These are phyloP conservation scores for Neurospora sp. DNA, from an alignment of 2,329 filamentous ascomycete species.

Conservation along the genomic window DNA sequence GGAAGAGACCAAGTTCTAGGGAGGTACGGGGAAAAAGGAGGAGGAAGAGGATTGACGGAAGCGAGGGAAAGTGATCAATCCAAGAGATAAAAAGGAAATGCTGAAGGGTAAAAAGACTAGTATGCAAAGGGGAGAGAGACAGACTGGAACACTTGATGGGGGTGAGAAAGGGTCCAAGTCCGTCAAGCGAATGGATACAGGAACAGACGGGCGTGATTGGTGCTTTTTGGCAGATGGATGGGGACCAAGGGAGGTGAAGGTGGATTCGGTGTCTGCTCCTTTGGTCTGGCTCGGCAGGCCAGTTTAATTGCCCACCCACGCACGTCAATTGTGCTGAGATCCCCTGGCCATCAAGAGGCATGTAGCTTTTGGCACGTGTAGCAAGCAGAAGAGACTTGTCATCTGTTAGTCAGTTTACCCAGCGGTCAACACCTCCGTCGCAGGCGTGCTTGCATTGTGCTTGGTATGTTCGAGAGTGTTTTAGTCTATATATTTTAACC, in stretches of 20 bases:
- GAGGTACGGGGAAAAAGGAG: slow-evolving; percentile 15
- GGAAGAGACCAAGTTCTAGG: slow-evolving; percentile 7
- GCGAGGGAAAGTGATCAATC: slow-evolving; percentile 9
- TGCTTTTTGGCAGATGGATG: not conserved
- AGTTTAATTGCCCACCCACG: slow-evolving; percentile 10
- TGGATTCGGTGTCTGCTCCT: not conserved
- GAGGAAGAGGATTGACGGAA: slow-evolving; percentile 13
- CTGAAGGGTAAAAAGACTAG: not conserved
- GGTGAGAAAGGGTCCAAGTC: not conserved
- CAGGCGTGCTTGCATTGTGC: not conserved
- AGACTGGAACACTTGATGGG: not conserved
- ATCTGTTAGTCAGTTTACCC: not conserved
- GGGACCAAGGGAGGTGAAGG: not conserved
- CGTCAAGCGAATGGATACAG: not conserved
- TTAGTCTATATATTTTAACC: not conserved
- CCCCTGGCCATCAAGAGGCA: not conserved
- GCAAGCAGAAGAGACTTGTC: not conserved
- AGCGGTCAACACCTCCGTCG: not conserved
- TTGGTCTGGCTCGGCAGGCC: slow-evolving; percentile 6
- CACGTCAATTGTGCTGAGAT: not conserved
- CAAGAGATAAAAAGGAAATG: slow-evolving; percentile 2
- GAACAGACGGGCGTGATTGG: not conserved
- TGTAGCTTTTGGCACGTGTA: not conserved
- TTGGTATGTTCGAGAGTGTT: not conserved
- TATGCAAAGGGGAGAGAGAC: not conserved